A percentile compares a stretch with the other conserved stretches of the same genome.
These are phyloP conservation scores for Lomentospora prolificans DNA, from an alignment of 2,329 filamentous ascomycete genomes.

Conservation along the genomic window DNA sequence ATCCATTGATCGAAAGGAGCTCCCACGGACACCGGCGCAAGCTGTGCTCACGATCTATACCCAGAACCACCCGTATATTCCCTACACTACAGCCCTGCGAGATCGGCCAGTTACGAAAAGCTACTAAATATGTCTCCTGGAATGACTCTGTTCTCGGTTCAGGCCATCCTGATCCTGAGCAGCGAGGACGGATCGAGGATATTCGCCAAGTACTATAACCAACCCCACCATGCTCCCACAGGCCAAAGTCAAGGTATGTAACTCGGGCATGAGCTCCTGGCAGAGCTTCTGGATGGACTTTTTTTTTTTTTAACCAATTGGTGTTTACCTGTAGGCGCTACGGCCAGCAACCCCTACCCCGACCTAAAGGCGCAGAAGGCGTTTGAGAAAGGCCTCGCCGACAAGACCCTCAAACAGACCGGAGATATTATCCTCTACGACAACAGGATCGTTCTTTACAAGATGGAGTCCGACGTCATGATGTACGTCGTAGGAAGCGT, in stretches of 20 bases:
- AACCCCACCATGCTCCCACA: conserved; percentile 39
- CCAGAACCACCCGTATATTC: no score
- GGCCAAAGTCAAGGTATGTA: conserved; percentile 8
- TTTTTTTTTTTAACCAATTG: no score
- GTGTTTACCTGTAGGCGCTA: no score
- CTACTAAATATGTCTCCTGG: conserved; percentile 52
- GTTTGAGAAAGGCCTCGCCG: conserved; percentile 90
- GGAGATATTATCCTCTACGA: conserved; percentile 97
- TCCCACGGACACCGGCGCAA: not conserved
- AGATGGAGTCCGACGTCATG: conserved; percentile 96
- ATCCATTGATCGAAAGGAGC: conserved; percentile 7
- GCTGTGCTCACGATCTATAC: not conserved
- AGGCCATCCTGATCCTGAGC: conserved; percentile 68
- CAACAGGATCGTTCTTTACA: conserved; percentile 92
- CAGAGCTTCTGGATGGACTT: conserved; percentile 14
- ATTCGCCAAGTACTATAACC: conserved; percentile 84
- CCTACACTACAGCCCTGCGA: no score
- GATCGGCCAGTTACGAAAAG: not conserved
- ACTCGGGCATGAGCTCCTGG: not conserved
- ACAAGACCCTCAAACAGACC: conserved; percentile 93
- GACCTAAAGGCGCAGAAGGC: conserved; percentile 88
- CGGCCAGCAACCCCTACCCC: conserved; percentile 62
- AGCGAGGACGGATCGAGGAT: conserved; percentile 85
- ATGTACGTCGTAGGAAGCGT: conserved; percentile 82
- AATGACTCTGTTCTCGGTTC: conserved; percentile 67